Evolutionary conservation across 495 filamentous ascomycete species (phyloP).

Genomic region (Xylaria castorea): DNA sequence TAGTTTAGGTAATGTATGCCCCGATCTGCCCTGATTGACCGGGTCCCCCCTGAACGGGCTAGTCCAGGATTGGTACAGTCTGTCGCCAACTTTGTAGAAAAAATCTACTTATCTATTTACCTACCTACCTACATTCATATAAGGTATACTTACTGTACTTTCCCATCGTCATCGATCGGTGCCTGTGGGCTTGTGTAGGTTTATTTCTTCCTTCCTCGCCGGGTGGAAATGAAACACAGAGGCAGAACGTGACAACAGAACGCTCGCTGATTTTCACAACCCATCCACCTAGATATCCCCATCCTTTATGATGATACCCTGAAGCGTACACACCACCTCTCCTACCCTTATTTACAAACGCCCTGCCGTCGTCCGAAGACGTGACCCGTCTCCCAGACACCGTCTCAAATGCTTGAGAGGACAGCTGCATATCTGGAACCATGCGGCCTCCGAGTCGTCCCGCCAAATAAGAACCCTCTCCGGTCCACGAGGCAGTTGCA

Average conservation of each 20-base stretch:
- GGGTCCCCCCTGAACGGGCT: neutral
- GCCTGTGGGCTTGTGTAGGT: neutral
- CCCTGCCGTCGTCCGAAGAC: neutral
- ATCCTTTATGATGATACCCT: neutral
- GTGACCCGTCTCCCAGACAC: conserved; percentile 5
- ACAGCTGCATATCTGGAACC: conserved; percentile 78
- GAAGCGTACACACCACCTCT: neutral
- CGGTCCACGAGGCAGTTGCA: conserved; percentile 67
- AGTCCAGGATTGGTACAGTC: no score
- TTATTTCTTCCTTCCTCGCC: neutral
- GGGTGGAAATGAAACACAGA: neutral
- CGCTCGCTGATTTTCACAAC: neutral
- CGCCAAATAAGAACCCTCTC: conserved; percentile 58
- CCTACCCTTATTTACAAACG: conserved; percentile 6
- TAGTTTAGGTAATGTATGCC: no score
- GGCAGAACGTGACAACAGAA: neutral
- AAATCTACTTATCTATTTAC: neutral
- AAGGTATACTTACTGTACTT: neutral
- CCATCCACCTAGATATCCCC: neutral
- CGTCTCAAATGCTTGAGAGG: conserved; percentile 78
- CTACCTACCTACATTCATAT: no score
- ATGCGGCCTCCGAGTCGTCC: conserved; percentile 72
- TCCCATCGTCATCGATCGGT: neutral
- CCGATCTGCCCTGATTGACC: neutral
- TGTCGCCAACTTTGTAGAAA: neutral